Evolutionary conservation across 345 rosid genomes (phyloP), one percentile per base, ranked within the genome.

Genomic region (Orychophragmus violaceus): DNA sequence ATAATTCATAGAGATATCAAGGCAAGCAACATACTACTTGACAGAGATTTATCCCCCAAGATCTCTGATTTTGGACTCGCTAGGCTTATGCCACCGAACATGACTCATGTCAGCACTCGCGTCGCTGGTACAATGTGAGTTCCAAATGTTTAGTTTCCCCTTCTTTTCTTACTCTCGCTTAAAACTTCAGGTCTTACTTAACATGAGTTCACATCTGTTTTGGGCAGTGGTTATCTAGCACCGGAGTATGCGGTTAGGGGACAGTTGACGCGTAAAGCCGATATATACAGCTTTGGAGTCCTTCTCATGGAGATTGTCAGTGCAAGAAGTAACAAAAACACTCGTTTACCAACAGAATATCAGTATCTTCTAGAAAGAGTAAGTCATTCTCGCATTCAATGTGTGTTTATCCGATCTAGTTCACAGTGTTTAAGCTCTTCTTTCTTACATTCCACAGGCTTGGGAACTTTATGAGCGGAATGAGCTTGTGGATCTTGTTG

Each of bases 81-180:
- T 2, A 94, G 79, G 78, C 96, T 94, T 70, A 84, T 94, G 61
- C 99, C 99, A 6, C 63, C 84, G 27, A 77, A 87, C 73, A 61
- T 79, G 86, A 88, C 97, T 54, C 99, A 94, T 70, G 91, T 94
- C 69, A 94, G 97, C 74, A 94, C 99, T 30, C 90, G 97, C 23
- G 99, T 94, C n/a, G 97, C 99, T 6, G 99, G 99, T 39, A 92
- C 98, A 77, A 77, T 87, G 98, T 92, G 72, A 92, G 95, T 80
- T 70, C 32, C 42, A 16, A 46, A 5, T 35, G 61, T 36, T 59
- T 28, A 64, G 10, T 1, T 28, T 36, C 8, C 33, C 44, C 24
- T 13, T 33, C 11, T 19, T 6, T 3, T 6, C 17, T 3, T 12
- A 5, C 9, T 21, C 14, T 13, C 5, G 4, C 28, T 36, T n/a